A percentile compares a stretch with the other conserved stretches of the same genome.
phyloP scores from a whole-genome alignment of 2,329 filamentous ascomycete species.

The Penicillium hordei region DNA sequence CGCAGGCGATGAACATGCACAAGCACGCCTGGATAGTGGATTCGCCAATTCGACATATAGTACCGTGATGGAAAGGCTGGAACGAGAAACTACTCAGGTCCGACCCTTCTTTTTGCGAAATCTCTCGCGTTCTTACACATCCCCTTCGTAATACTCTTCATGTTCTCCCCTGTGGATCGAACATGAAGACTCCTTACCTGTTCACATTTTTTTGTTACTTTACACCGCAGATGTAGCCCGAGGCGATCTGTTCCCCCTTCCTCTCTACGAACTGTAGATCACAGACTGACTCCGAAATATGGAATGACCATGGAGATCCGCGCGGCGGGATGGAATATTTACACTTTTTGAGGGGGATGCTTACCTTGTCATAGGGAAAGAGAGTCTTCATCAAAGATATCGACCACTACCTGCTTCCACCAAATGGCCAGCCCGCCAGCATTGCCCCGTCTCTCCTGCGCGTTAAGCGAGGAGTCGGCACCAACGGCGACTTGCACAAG shows the following conservation, averaged over 20 bases:
- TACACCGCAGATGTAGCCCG: not conserved
- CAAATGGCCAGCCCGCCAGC: slow-evolving; percentile 63
- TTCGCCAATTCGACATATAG: slow-evolving; percentile 48
- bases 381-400: slow-evolving; percentile 98
- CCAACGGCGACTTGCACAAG: slow-evolving; percentile 19
- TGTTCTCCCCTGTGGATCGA: slow-evolving; percentile 4
- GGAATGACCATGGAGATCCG: not conserved
- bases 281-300: not conserved
- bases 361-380: slow-evolving; percentile 66
- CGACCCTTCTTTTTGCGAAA: slow-evolving; percentile 38
- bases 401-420: slow-evolving; percentile 84
- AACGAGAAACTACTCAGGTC: slow-evolving; percentile 72
- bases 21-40: slow-evolving; percentile 44
- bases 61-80: slow-evolving; percentile 74
- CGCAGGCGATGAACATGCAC: slow-evolving; percentile 61
- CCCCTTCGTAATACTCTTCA: not conserved
- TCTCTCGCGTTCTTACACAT: slow-evolving; percentile 23
- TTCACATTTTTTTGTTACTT: slow-evolving; percentile 17
- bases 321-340: not conserved
- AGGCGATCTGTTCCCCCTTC: not conserved
- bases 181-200: not conserved
- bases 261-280: not conserved
- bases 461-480: slow-evolving; percentile 60
- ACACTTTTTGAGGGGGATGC: slow-evolving; percentile 29
- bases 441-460: slow-evolving; percentile 74